Evolutionary conservation across 805 yeast species (phyloP), one percentile per base, ranked within the genome.

Genomic region (Helenozyma rhizophorensis): DNA sequence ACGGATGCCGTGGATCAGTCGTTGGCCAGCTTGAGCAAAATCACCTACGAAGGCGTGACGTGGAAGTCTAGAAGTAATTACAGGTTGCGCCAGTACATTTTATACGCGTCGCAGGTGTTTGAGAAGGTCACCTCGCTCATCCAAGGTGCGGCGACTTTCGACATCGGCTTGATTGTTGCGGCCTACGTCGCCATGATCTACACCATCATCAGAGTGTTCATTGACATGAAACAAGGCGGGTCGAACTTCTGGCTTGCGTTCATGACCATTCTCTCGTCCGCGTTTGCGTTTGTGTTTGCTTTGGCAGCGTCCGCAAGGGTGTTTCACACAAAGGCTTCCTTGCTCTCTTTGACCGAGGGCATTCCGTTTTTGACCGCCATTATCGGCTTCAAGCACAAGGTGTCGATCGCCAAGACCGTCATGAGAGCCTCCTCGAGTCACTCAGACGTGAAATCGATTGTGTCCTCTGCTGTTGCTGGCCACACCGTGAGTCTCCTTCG

Each of bases 321-420:
- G 19, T 61, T 83, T 29, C 73, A 76, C 22, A 62, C 76, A 28
- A 73, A 72, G 31, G 80, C 90, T 21, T 78, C 95, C 7, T 66
- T 86, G 34, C 65, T 84, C 34, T 77, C 85, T 34, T 68, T 90
- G 44, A 76, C 88, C 36, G 97, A 90, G 62, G 97, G 97, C 21
- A 62, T 90, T 28, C 98, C 98, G 14, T 90, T 90, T 59, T 72
- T 90, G 51, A 95, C 90, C 14, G 87, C 95, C 14, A 80, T 87
- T 4, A 77, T 90, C 52, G 98, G 97, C 2, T 90, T 90, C 61
- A 88, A 86, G 54, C 83, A 85, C 56, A 87, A 89, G 51, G 74
- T 86, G 13, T 68, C 76, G 9, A 70, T 88, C 42, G 82, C 96
- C 1, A 62, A 72, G 14, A 72, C 75, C 28, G 79, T 81, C 15